These are phyloP conservation scores for Pholiota microspora DNA, from an alignment of 768 basidiomycete genomes.

Conservation along the genomic window DNA sequence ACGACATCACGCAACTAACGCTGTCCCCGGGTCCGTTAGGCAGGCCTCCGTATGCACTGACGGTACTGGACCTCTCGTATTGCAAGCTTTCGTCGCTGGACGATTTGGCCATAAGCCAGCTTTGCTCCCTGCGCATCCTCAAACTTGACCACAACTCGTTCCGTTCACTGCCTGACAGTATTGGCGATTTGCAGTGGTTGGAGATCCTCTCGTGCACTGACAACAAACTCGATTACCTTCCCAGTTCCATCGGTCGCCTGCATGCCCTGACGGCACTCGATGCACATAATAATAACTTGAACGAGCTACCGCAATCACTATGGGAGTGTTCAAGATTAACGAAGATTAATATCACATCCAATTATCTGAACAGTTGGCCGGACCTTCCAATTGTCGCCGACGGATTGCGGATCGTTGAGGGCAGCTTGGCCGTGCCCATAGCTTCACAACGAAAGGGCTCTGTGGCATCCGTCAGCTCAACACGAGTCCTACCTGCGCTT, in stretches of 20 bases:
- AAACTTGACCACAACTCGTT: conserved; percentile 87
- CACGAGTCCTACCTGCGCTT: conserved; percentile 34
- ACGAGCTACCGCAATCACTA: conserved; percentile 66
- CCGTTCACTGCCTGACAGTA: conserved; percentile 76
- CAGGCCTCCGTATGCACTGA: conserved; percentile 36
- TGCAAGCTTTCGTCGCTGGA: conserved; percentile 86
- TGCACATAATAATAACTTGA: conserved; percentile 88
- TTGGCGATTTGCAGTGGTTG: conserved; percentile 73
- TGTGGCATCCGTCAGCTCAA: conserved; percentile 22
- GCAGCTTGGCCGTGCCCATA: conserved; percentile 12
- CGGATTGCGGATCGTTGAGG: conserved; percentile 9
- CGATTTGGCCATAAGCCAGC: conserved; percentile 66
- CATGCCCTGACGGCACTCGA: conserved; percentile 76
- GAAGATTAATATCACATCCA: conserved; percentile 85
- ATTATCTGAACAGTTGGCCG: conserved; percentile 73
- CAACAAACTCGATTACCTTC: conserved; percentile 79
- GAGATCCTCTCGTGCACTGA: conserved; percentile 84
- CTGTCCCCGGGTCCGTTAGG: conserved; percentile 47
- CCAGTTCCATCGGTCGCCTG: conserved; percentile 71
- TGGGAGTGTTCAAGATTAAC: conserved; percentile 82
- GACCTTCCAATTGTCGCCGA: conserved; percentile 45
- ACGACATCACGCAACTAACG: conserved; percentile 82
- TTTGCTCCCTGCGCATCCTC: conserved; percentile 68
- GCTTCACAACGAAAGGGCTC: conserved; percentile 31
- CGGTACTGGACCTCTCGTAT: conserved; percentile 80